phyloP scores from a whole-genome alignment of 345 rosid species.

The rapeseed (Brassica napus) region DNA sequence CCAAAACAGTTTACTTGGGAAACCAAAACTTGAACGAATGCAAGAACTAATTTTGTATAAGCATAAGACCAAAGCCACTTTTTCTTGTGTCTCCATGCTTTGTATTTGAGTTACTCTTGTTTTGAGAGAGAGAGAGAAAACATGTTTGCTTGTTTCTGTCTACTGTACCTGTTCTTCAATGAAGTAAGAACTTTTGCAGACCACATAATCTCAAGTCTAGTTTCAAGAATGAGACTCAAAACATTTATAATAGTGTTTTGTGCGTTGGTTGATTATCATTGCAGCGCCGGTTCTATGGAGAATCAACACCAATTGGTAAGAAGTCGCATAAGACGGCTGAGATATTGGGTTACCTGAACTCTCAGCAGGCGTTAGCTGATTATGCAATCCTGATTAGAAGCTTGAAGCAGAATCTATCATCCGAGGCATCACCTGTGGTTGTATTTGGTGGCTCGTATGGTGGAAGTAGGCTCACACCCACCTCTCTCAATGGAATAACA shows the following conservation, averaged over 20 bases:
- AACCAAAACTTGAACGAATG: conserved; percentile 25
- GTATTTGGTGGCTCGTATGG: conserved; percentile 92
- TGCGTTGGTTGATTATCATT: conserved; percentile 7
- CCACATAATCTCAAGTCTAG: conserved; percentile 6
- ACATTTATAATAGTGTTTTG: background rate
- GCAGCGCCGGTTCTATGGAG: conserved; percentile 82
- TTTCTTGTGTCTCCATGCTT: background rate
- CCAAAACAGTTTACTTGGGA: conserved; percentile 34
- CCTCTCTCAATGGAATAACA: background rate
- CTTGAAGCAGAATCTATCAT: conserved; percentile 70
- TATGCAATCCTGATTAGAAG: conserved; percentile 65
- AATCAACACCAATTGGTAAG: conserved; percentile 69
- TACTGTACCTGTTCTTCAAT: conserved; percentile 23
- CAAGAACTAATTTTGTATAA: conserved; percentile 15
- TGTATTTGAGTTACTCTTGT: conserved; percentile 2
- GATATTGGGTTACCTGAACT: conserved; percentile 67
- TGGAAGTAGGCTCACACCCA: conserved; percentile 54
- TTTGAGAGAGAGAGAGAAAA: conserved; percentile 6
- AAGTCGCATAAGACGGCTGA: conserved; percentile 56
- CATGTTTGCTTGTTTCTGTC: conserved; percentile 21
- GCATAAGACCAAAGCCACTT: conserved; percentile 15
- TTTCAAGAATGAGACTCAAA: background rate
- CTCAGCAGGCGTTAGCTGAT: conserved; percentile 85
- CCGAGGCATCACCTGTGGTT: conserved; percentile 76
- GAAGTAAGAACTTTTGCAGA: conserved; percentile 10